These are phyloP conservation scores for Akanthomyces muscarius DNA, from an alignment of 2,329 filamentous ascomycete species.

Conservation along the genomic window DNA sequence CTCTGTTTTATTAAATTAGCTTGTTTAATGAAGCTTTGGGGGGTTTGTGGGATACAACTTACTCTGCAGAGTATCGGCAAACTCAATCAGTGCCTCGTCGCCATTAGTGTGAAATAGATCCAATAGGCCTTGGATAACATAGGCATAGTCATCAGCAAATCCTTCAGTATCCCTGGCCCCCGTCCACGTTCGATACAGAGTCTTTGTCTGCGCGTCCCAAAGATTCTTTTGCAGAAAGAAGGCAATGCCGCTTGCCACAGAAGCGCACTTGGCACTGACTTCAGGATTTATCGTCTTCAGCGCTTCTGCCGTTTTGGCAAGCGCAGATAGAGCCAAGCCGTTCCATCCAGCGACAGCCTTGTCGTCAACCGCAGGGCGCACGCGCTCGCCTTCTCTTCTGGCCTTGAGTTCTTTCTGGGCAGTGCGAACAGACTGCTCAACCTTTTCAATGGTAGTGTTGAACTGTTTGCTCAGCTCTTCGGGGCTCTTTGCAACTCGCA, in stretches of 20 bases:
- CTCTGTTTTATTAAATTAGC: slow-evolving; percentile 39
- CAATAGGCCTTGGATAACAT: slow-evolving; percentile 75
- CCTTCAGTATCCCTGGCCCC: slow-evolving; percentile 60
- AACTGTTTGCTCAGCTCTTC: slow-evolving; percentile 71
- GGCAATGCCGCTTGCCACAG: slow-evolving; percentile 64
- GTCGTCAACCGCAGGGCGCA: slow-evolving; percentile 74
- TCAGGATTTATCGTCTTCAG: slow-evolving; percentile 57
- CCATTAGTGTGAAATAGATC: slow-evolving; percentile 81
- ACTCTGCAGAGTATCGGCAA: slow-evolving; percentile 78
- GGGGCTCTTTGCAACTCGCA: slow-evolving; percentile 65
- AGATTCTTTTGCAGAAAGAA: slow-evolving; percentile 69
- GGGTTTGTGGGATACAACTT: slow-evolving; percentile 26
- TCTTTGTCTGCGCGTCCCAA: slow-evolving; percentile 60
- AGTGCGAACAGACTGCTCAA: slow-evolving; percentile 61
- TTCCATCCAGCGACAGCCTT: slow-evolving; percentile 89
- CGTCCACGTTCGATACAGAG: slow-evolving; percentile 71
- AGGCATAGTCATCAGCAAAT: slow-evolving; percentile 95
- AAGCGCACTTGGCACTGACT: slow-evolving; percentile 57
- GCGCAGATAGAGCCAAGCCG: slow-evolving; percentile 76
- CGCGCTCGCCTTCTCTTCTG: slow-evolving; percentile 69
- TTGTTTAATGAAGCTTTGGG: not conserved
- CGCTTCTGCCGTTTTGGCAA: slow-evolving; percentile 70
- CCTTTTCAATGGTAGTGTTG: slow-evolving; percentile 64
- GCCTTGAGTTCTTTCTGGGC: slow-evolving; percentile 66
- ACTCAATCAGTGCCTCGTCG: slow-evolving; percentile 69